Evolutionary conservation across 2,329 filamentous ascomycete genomes (phyloP).

Genomic region (Colletotrichum falcatum): DNA sequence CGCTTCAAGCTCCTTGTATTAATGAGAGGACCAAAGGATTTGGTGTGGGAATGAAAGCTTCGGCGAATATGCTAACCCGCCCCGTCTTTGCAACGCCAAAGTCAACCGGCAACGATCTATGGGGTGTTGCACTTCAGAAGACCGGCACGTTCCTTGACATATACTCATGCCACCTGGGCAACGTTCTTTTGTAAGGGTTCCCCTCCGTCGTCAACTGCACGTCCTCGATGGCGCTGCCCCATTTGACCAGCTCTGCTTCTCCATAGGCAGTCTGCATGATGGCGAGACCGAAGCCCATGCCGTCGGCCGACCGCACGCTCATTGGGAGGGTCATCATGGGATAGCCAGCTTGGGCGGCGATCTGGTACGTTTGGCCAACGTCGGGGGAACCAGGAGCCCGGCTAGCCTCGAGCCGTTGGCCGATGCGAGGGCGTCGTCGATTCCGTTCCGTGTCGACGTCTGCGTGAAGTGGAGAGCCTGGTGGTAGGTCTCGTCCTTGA

Average conservation of each 20-base stretch:
- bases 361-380: constrained; percentile 75
- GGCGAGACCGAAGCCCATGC: constrained; percentile 72
- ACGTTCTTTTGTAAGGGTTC: constrained; percentile 59
- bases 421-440: constrained; percentile 73
- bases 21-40: no score
- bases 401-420: constrained; percentile 59
- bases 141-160: constrained; percentile 58
- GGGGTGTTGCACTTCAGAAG: neutral
- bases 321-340: constrained; percentile 78
- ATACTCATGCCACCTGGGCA: constrained; percentile 66
- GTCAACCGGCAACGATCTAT: neutral
- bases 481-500: constrained; percentile 73
- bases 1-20: no score
- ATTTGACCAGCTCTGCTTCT: constrained; percentile 69
- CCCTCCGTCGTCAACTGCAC: constrained; percentile 56
- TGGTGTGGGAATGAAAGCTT: no score
- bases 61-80: no score
- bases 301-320: constrained; percentile 62
- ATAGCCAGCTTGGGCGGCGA: constrained; percentile 81
- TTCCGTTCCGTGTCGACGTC: constrained; percentile 72
- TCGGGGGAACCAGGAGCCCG: constrained; percentile 76
- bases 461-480: constrained; percentile 74
- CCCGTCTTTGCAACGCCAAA: no score
- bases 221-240: constrained; percentile 73
- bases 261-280: constrained; percentile 71